A percentile compares a stretch with the other conserved stretches of the same genome.
Evolutionary conservation across 805 yeast species (phyloP).

Genomic region (Wickerhamiella azymoides): DNA sequence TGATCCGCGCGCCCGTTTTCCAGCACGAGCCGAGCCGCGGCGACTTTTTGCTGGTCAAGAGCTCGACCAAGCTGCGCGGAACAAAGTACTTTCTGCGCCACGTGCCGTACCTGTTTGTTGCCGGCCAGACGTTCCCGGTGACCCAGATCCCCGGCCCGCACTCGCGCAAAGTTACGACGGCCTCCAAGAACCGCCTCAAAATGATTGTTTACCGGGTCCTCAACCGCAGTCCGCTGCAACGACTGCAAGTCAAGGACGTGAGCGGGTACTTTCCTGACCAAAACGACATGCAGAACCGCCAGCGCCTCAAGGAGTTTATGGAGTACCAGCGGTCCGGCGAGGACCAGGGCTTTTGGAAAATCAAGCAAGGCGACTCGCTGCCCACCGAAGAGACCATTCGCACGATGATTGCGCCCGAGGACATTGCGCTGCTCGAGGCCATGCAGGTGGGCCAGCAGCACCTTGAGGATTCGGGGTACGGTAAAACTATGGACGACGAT

Average conservation of each 20-base stretch:
- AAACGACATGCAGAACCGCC: constrained; percentile 93
- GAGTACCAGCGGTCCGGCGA: constrained; percentile 89
- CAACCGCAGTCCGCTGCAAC: constrained; percentile 55
- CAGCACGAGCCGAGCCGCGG: constrained; percentile 67
- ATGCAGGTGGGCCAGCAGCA: constrained; percentile 90
- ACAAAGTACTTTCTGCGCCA: constrained; percentile 55
- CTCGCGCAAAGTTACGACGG: constrained; percentile 87
- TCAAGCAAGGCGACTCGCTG: constrained; percentile 50
- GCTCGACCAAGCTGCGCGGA: constrained; percentile 55
- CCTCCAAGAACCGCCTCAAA: constrained; percentile 76
- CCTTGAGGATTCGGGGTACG: constrained; percentile 62
- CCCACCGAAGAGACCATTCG: constrained; percentile 67
- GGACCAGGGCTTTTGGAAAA: constrained; percentile 91
- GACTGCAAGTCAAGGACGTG: constrained; percentile 76
- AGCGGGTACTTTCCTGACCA: constrained; percentile 92
- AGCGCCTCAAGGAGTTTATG: constrained; percentile 92
- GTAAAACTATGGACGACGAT: constrained; percentile 31
- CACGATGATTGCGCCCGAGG: constrained; percentile 85
- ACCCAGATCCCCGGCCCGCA: constrained; percentile 96
- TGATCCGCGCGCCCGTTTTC: constrained; percentile 85
- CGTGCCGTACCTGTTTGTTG: constrained; percentile 63
- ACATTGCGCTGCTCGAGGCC: constrained; percentile 68
- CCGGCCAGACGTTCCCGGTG: constrained; percentile 87
- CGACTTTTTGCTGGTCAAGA: constrained; percentile 68
- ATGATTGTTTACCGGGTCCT: constrained; percentile 87